Evolutionary conservation across 129 eudicot species (phyloP), one percentile per base, ranked within the genome.

Genomic region (Lonicera japonica): DNA sequence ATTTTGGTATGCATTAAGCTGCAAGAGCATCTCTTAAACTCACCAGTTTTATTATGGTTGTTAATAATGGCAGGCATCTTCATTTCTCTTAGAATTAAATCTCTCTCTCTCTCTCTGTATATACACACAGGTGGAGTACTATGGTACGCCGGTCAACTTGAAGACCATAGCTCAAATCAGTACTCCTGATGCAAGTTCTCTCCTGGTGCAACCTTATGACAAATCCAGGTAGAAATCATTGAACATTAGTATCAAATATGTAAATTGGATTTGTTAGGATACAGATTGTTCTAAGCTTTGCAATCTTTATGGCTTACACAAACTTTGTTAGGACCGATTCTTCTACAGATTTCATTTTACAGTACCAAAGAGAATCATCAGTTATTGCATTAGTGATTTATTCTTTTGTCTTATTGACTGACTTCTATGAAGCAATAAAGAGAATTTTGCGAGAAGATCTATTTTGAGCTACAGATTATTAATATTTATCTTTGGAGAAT

Each of bases 121-220:
- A 19, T 47, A 51, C 53, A 38, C 29, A 16, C 41, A 94, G 99
- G 94, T 94, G 46, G 99, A 94, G 64, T 94, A 94, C 73, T 94
- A 94, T 20, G 99, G 99, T 56, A 83, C 95, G 55, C 89, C 96
- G 25, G 95, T 83, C 53, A 68, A 50, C 71, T 73, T 94, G 78
- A 88, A 83, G 81, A 85, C 87, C 74, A 83, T 94, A 62, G 99
- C 99, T 34, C 99, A 94, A 77, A 86, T 94, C 70, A 94, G 92
- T 68, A 88, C 92, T 61, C 99, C 99, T 7, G 96, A 94, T 74
- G 73, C 99, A 0, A 79, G 86, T 64, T 94, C 99, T 70, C 71
- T 94, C 39, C 45, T 94, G 76, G 85, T 94, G 58, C 79, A 84
- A 14, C 99, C 99, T 34, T 94, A 80, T 73, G 99, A 94, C 89